Conservation (phyloP, 2,329 filamentous ascomycete genomes). For the Aspergillus novofumigatus region DNA sequence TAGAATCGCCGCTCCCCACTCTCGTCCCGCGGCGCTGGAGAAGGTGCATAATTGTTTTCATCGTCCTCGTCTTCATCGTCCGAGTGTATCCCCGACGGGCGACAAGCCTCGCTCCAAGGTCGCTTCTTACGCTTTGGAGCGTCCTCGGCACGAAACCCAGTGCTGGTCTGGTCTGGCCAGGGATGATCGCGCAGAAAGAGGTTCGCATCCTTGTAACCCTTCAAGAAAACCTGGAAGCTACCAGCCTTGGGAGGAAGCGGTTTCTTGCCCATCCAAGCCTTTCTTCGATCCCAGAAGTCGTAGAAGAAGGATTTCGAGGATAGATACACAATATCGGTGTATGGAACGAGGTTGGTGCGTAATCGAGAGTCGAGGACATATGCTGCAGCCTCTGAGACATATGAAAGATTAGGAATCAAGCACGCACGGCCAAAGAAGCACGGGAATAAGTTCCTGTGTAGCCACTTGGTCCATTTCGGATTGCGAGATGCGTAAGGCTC, state of each 20-base stretch:
- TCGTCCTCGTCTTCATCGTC: conserved; percentile 61
- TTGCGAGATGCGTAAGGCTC: conserved; percentile 96
- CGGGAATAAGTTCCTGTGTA: conserved; percentile 93
- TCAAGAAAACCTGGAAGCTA: conserved; percentile 95
- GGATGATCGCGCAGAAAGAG: conserved; percentile 91
- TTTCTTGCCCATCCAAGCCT: conserved; percentile 82
- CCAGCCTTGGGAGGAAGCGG: conserved; percentile 83
- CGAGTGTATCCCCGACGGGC: conserved; percentile 59
- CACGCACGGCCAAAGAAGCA: conserved; percentile 96
- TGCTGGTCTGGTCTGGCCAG: conserved; percentile 84
- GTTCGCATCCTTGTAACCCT: conserved; percentile 95
- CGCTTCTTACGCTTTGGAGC: conserved; percentile 64
- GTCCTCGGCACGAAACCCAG: conserved; percentile 64
- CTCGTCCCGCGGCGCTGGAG: conserved; percentile 44
- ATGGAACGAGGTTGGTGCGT: conserved; percentile 87
- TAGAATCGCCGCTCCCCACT: conserved; percentile 56
- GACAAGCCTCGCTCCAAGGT: conserved; percentile 77
- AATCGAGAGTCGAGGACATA: conserved; percentile 91
- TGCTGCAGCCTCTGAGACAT: conserved; percentile 94
- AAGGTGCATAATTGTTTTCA: conserved; percentile 34
- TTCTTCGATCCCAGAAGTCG: conserved; percentile 91
- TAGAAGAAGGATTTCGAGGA: conserved; percentile 98
- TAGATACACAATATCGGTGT: conserved; percentile 89
- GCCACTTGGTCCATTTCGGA: conserved; percentile 99
- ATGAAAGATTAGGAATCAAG: conserved; percentile 94